Evolutionary conservation across 1,139 yeast species (phyloP).

Genomic region (Spathaspora jeffriesii): DNA sequence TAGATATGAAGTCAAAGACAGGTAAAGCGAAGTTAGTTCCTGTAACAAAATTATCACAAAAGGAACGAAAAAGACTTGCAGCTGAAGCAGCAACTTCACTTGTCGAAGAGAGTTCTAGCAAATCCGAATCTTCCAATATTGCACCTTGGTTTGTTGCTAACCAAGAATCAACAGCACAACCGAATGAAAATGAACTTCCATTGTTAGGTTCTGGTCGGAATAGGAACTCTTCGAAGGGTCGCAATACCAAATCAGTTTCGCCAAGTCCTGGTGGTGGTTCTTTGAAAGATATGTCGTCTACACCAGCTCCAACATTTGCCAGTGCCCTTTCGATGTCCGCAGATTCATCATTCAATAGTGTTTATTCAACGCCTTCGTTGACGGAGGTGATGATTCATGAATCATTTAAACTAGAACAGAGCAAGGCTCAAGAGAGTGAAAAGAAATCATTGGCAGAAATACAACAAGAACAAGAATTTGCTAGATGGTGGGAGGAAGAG

Average conservation of each 20-base stretch:
- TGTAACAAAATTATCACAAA: conserved; percentile 45
- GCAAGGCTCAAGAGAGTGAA: conserved; percentile 26
- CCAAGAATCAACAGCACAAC: conserved; percentile 6
- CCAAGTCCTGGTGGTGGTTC: neutral
- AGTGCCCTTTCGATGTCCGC: conserved; percentile 6
- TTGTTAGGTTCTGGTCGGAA: conserved; percentile 11
- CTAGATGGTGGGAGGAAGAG: conserved; percentile 82
- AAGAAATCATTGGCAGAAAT: conserved; percentile 61
- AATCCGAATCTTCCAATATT: conserved; percentile 3
- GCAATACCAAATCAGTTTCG: neutral
- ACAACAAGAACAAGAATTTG: conserved; percentile 79
- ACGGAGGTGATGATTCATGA: conserved; percentile 46
- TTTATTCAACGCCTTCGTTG: conserved; percentile 24
- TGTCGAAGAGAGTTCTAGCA: neutral
- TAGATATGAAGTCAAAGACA: conserved; percentile 14
- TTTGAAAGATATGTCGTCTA: neutral
- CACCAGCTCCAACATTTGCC: conserved; percentile 2
- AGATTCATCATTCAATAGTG: conserved; percentile 11
- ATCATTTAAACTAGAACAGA: conserved; percentile 42
- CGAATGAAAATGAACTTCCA: conserved; percentile 11
- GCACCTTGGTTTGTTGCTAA: conserved; percentile 5
- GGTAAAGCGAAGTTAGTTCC: conserved; percentile 37
- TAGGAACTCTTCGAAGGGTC: neutral
- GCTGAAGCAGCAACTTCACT: conserved; percentile 10
- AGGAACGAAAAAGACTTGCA: conserved; percentile 45